Evolutionary conservation across 225 moss, liverwort and hornwort species (phyloP), one percentile per base, ranked within the genome.

Genomic region (Pleurozium schreberi): DNA sequence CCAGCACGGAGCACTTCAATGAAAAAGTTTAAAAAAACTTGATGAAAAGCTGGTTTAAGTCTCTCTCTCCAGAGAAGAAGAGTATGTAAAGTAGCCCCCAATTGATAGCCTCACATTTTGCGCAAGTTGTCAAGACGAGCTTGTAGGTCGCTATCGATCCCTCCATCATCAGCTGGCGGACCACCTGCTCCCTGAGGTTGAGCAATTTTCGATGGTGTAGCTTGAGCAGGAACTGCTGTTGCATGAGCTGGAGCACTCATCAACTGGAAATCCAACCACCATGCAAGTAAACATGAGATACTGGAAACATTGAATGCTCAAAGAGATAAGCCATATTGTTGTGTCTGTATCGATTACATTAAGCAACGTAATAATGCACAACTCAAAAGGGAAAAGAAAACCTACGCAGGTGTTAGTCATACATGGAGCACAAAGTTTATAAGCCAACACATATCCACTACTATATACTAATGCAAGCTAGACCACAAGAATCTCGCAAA

Each of bases 61-160:
- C 57, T n/a, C n/a, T n/a, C n/a, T n/a, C n/a, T 85, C 42, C 75
- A 14, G 43, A 23, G 75, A 88, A 86, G 78, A 90, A 81, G 40
- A 55, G 19, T 36, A 34, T 47, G 58, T 58, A 31, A 80, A 69
- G 49, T 59, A 75, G 50, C 49, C 62, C 49, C 62, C 69, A 63
- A 50, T 52, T 58, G 80, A 80, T 92, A 86, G 90, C 93, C 85
- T 96, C 90, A 98, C 98, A 98, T 98, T 90, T 95, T 98, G 50
- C 96, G 91, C 85, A 98, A 90, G 90, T 97, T 98, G 92, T 98
- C 98, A 75, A 98, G 96, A 82, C 96, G 96, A 88, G 98, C 98
- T 94, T 98, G 98, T 53, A 98, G 93, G 90, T 98, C 96, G 87
- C 96, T 98, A 71, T 98, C 96, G 85, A 98, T 96, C 69, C 96